Evolutionary conservation across 768 basidiomycete genomes (phyloP), one percentile per base, ranked within the genome.

Genomic region (Myochromella boudieri): DNA sequence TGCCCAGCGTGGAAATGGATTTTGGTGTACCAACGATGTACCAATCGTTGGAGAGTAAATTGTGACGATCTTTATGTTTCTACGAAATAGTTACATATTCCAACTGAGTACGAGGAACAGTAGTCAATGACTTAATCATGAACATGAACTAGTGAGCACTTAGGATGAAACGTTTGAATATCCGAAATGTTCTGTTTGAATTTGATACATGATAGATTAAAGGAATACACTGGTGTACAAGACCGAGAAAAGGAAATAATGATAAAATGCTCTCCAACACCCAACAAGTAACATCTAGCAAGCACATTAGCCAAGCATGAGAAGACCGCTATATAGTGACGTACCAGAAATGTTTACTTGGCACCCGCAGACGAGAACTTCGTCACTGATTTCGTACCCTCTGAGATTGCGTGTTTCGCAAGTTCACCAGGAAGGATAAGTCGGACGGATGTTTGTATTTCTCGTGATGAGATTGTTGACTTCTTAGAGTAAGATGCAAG

Each of bases 401-500:
- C 92, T 42, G 91, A 95, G 65, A 92, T 90, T 54, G 87, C 89
- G 68, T 91, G 90, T 77, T 95, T 95, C 60, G 91, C 87, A 44
- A 95, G 84, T 71, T 95, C 93, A 66, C 91, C 93, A 58, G 95
- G 94, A 20, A 99, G 87, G 68, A 99, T 95, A 45, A 97, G 82
- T 54, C 95, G 89, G 43, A 98, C 97, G 34, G 94, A 82, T 28
- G 95, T 98, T 69, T 98, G 95, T 57, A 97, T 97, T 72, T 98
- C 95, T 54, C 95, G 92, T 41, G 94, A 97, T 31, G 95, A 97
- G 66, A 98, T 97, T 26, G 95, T 98, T 6, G 95, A 97, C 71
- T 95, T 95, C 78, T 97, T 95, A 56, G 95, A 97, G 77, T 97
- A 97, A 1, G 91, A 79, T 32, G 95, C 95, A 57, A 98, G 87